Evolutionary conservation across 2,329 filamentous ascomycete species (phyloP), one percentile per base, ranked within the genome.

Genomic region (Pestalotiopsis sp.): DNA sequence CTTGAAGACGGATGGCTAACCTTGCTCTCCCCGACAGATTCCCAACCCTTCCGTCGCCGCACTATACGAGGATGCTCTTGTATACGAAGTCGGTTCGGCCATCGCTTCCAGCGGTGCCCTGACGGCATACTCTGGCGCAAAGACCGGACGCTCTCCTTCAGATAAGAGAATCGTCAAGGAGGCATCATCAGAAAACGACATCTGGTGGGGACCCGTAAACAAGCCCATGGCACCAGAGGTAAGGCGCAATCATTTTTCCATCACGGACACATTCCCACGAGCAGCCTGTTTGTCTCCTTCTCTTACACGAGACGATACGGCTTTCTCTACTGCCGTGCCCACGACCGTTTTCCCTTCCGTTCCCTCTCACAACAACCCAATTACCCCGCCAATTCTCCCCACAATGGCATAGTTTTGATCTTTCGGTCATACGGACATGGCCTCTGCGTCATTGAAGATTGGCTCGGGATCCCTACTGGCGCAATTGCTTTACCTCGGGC

Each of bases 201-300:
- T 99, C 78, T 99, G 96, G 84, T 98, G 96, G 96, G 96, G 96
- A 78, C 95, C 96, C 68, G 96, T 99, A 76, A 99, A 99, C 89
- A 98, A 98, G 90, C 93, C 95, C 80, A 99, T 99, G 96, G 91
- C 90, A 75, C 90, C 94, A 77, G 95, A 98, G 83, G 96, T 98
- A 36, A n/a, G 45, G 17, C 45, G 20, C 7, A 52, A n/a, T n/a
- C 9, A 9, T 9, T n/a, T 20, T 41, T 31, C 13, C 17, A n/a
- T 31, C 64, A 25, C 61, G 52, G 3, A 52, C 63, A 63, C 45
- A 52, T n/a, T 52, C 23, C 17, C 45, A 52, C 45, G 17, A 23
- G 20, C 6, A 52, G 72, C 68, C 69, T 45, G 67, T 65, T 67
- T 23, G 23, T 23, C 23, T 23, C 2, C 49, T 68, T 69, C 63